Base-by-base conservation (phyloP, 495 filamentous ascomycete species). In the Tuber umbilicatum region DNA sequence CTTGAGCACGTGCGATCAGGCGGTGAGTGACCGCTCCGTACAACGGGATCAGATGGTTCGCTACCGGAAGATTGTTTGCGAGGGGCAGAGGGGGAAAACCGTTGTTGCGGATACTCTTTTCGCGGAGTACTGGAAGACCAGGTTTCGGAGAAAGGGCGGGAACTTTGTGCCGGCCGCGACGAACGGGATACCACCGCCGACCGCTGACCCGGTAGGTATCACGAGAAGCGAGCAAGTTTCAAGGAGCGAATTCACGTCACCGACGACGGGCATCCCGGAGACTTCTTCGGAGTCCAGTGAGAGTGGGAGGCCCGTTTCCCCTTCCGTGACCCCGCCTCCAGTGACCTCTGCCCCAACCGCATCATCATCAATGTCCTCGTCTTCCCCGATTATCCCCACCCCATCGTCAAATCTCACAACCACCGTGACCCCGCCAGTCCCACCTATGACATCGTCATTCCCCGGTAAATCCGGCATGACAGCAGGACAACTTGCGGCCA, bases 61-160 rank as follows among this genome's bases (percentile, higher is more conserved):
- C 64, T 81, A 79, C 70, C 67, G 73, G 38, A 73, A 70, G 2
- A 74, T 81, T 41, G 79, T 81, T 17, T 81, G 79, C 55, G 73
- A 72, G 2, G 72, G 72, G 39, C 35, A 45, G 35, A 70, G 41
- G 31, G 71, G 72, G 21, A 41, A 70, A 37, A 69, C 50, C 10
- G 42, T 21, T 12, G 39, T 37, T 10, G n/a, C 23, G 9, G 79
- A 81, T 68, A 23, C 68, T 12, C 70, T 71, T 19, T 81, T 81
- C 31, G 45, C 72, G 21, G 35, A 78, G n/a, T 81, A 81, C 73
- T 81, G 81, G 45, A 75, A 50, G 39, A 78, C 79, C 1, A 81
- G 79, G 43, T 81, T 73, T 64, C 72, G 68, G 4, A 78, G 60
- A 35, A 70, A 70, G 60, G 69, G 72, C 69, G 75, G 71, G 42